Conservation (phyloP, 139 green algal species). For the Yamagishiella unicocca region DNA sequence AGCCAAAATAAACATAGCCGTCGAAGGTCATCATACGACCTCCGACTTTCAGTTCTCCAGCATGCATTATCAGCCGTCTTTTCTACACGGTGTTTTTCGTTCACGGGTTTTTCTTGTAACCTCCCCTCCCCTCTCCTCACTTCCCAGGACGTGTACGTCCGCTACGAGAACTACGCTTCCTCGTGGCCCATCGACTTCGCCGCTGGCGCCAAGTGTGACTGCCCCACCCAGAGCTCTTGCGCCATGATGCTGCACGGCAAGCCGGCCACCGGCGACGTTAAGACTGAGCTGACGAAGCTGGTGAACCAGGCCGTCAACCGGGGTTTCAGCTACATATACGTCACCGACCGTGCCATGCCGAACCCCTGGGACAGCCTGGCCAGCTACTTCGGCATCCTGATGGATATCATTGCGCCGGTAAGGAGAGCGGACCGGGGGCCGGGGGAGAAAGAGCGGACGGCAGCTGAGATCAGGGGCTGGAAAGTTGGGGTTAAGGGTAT, state of each 20-base stretch:
- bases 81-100: background rate
- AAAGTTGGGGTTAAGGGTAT: no score
- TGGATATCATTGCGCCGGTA: background rate
- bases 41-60: no score
- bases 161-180: constrained; percentile 40
- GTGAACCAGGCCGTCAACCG: background rate
- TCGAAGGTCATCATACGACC: no score
- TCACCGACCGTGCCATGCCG: constrained; percentile 21
- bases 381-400: constrained; percentile 5
- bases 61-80: no score
- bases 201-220: constrained; percentile 7
- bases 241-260: constrained; percentile 20
- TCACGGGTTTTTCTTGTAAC: no score
- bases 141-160: constrained; percentile 35
- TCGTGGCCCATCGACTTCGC: background rate
- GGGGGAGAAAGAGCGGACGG: background rate
- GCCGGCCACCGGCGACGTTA: background rate
- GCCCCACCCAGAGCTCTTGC: background rate
- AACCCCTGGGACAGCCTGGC: constrained; percentile 31
- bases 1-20: no score
- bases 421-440: background rate
- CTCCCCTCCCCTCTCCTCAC: background rate
- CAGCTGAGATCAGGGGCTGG: no score
- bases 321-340: constrained; percentile 3
- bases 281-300: background rate